phyloP scores from a whole-genome alignment of 2,329 filamentous ascomycete species.

The Botrytis medusae region DNA sequence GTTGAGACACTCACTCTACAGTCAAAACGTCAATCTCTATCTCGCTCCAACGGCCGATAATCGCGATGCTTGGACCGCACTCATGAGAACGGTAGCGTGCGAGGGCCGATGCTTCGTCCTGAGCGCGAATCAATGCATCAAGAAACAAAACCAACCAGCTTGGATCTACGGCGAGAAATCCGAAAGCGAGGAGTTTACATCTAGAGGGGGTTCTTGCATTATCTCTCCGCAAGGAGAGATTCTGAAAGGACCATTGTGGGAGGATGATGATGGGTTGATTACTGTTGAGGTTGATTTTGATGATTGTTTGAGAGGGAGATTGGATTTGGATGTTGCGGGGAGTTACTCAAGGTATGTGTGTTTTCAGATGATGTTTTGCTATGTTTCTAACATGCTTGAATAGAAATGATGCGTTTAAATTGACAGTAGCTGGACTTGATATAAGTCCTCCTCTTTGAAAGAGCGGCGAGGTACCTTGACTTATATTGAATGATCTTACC shows the following conservation, averaged over 20 bases:
- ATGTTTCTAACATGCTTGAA: not conserved
- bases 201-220: not conserved
- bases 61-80: not conserved
- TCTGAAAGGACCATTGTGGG: not conserved
- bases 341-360: not conserved
- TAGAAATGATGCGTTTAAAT: not conserved
- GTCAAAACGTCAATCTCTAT: conserved; percentile 2
- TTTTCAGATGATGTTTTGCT: not conserved
- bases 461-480: not conserved
- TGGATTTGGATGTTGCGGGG: not conserved
- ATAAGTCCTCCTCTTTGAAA: not conserved
- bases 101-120: not conserved
- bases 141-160: not conserved
- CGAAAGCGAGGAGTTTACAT: not conserved
- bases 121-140: not conserved
- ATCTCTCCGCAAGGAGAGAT: not conserved
- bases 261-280: not conserved
- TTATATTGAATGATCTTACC: not conserved
- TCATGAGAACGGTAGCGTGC: not conserved
- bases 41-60: not conserved
- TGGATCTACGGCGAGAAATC: not conserved
- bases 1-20: not conserved
- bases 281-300: not conserved
- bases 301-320: not conserved
- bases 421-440: not conserved